A percentile compares a stretch with the other conserved stretches of the same genome.
phyloP scores from a whole-genome alignment of 2,329 filamentous ascomycete genomes.

The Botrytis pseudocinerea region DNA sequence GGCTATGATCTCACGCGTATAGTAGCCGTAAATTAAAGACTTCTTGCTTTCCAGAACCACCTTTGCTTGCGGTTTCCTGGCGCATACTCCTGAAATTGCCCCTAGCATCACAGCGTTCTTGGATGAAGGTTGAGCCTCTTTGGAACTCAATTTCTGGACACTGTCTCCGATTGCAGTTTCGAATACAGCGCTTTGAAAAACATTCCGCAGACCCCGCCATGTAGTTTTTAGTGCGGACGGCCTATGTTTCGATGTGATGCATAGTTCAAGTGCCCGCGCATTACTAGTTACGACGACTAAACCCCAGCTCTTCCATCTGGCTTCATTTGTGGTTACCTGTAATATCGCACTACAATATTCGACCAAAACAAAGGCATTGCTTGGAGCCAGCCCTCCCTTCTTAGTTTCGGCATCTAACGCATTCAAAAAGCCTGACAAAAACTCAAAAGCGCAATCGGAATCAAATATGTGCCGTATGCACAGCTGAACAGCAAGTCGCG shows the following conservation, averaged over 20 bases:
- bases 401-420: constrained; percentile 70
- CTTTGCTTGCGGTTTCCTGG: constrained; percentile 65
- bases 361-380: constrained; percentile 82
- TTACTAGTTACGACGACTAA: constrained; percentile 66
- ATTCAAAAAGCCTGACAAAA: constrained; percentile 63
- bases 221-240: constrained; percentile 76
- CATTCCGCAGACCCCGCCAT: constrained; percentile 74
- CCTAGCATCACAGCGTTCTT: constrained; percentile 79
- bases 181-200: constrained; percentile 58
- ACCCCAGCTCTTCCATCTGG: constrained; percentile 64
- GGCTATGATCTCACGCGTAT: constrained; percentile 78
- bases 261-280: constrained; percentile 76
- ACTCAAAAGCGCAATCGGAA: constrained; percentile 54
- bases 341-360: constrained; percentile 87
- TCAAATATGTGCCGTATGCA: constrained; percentile 72
- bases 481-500: constrained; percentile 77
- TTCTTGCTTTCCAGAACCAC: constrained; percentile 65
- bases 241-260: constrained; percentile 65
- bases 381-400: constrained; percentile 75
- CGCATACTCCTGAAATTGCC: constrained; percentile 82
- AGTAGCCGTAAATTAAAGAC: constrained; percentile 76
- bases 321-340: constrained; percentile 63
- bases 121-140: constrained; percentile 61
- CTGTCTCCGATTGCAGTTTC: constrained; percentile 47
- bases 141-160: constrained; percentile 67